Conservation (phyloP, 176 grass and related monocot species). For the Avena sativa region DNA sequence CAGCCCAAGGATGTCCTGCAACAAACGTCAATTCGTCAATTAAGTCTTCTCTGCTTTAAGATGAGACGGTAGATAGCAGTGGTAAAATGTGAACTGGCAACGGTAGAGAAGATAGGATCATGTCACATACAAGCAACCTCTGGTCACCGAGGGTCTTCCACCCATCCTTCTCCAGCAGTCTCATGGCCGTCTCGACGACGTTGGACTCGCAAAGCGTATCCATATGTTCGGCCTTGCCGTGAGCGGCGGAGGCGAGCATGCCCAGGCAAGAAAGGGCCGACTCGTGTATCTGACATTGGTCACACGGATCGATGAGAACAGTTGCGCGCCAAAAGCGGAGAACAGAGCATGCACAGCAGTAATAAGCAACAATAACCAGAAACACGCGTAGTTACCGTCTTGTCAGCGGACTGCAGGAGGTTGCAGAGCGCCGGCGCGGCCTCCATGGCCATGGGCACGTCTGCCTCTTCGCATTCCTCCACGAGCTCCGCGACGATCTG, state of each 20-base stretch:
- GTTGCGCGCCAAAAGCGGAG: not conserved
- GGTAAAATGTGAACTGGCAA: not conserved
- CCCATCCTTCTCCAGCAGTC: constrained; percentile 45
- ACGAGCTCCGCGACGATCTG: constrained; percentile 43
- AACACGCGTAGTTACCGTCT: constrained; percentile 33
- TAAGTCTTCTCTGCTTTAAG: constrained; percentile 11
- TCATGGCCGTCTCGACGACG: constrained; percentile 37
- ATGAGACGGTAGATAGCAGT: not conserved
- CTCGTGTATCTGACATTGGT: constrained; percentile 45
- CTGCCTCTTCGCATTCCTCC: not conserved
- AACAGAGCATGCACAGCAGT: not conserved
- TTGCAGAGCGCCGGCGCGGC: constrained; percentile 53
- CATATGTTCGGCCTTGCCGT: constrained; percentile 37
- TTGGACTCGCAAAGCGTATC: constrained; percentile 52
- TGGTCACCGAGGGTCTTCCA: constrained; percentile 48
- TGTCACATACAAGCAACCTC: constrained; percentile 51
- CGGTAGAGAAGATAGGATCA: not conserved
- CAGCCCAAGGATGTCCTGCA: constrained; percentile 54
- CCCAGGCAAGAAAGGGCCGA: constrained; percentile 46
- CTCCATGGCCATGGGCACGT: constrained; percentile 49
- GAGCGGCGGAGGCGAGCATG: constrained; percentile 27
- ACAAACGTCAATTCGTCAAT: constrained; percentile 22
- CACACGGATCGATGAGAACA: constrained; percentile 1
- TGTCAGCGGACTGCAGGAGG: constrained; percentile 55
- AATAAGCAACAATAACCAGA: not conserved